These are phyloP conservation scores for Metarhizium brunneum DNA, from an alignment of 2,329 filamentous ascomycete species.

Conservation along the genomic window DNA sequence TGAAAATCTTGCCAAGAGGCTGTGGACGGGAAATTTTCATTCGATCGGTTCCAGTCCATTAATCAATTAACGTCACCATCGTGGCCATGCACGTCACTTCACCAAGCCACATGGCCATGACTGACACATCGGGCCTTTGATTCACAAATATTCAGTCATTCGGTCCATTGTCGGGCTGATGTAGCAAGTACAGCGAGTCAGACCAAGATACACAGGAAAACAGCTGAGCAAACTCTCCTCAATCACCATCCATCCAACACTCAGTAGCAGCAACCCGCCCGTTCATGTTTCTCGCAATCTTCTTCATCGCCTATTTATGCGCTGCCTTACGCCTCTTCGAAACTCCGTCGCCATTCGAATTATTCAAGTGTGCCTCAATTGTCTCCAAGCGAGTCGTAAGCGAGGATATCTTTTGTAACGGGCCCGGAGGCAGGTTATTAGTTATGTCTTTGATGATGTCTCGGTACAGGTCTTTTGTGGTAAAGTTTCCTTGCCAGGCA, in stretches of 20 bases:
- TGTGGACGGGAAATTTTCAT: too few relatives aligned
- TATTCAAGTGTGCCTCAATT: conserved; percentile 10
- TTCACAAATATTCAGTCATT: too few relatives aligned
- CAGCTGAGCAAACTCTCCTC: too few relatives aligned
- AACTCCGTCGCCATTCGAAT: background rate
- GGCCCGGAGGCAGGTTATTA: conserved; percentile 14
- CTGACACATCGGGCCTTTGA: too few relatives aligned
- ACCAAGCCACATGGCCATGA: too few relatives aligned
- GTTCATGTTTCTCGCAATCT: background rate
- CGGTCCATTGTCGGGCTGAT: too few relatives aligned
- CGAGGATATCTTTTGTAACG: conserved; percentile 10
- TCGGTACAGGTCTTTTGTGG: conserved; percentile 30
- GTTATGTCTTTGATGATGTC: conserved; percentile 30
- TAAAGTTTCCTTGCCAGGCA: conserved; percentile 39
- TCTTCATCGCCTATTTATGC: background rate
- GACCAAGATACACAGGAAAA: too few relatives aligned
- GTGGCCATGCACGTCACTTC: too few relatives aligned
- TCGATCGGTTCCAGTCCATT: too few relatives aligned
- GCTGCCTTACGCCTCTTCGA: background rate
- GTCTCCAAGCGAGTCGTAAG: conserved; percentile 11
- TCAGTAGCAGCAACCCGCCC: background rate
- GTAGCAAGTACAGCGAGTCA: too few relatives aligned
- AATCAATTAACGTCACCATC: too few relatives aligned
- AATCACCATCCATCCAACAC: background rate
- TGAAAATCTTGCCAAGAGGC: too few relatives aligned